Base-by-base conservation (phyloP, 495 filamentous ascomycete species). In the Parathielavia appendiculata region DNA sequence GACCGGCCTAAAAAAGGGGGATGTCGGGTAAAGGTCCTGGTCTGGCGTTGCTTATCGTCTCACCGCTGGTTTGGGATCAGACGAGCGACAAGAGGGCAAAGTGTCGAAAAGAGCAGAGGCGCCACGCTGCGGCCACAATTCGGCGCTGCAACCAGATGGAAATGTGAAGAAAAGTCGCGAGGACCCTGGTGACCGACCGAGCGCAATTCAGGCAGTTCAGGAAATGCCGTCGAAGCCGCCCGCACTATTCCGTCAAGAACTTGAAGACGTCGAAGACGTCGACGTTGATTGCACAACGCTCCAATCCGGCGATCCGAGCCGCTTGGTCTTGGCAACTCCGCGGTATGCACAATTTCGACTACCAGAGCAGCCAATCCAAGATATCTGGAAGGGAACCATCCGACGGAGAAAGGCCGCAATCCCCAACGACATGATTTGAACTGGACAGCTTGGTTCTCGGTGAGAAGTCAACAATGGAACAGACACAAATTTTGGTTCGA, bases 311-410 rank as follows among this genome's bases (percentile, higher is more conserved):
- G 23, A 32, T 10, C 45, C 45, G 22, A 48, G 45, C 45, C 45
- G 22, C 45, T 13, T 23, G 51, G 7, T 44, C 26, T 43, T 32
- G 39, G 23, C 39, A 54, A 17, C 51, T 54, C 39, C 51, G 22
- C 22, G 22, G 39, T 54, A 32, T 52, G 50, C 50, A 41, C 19
- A 14, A 1, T 52, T 23, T 43, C n/a, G 38, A 19, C 17, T 53
- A 32, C 38, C 22, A 41, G 51, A 5, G 12, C 43, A 36, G 51
- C 51, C 22, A 53, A 53, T 53, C 51, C 43, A 22, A 34, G 20
- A 54, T 49, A n/a, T 38, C 14, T 54, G 38, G 51, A 32, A 41
- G 17, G 17, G 23, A 13, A 22, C 8, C 26, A 4, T 32, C 46
- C 16, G 46, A 19, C 14, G 2, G 34, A 22, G 38, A 23, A 12